A percentile compares a stretch with the other conserved stretches of the same genome.
Conservation (phyloP, 176 grass and related monocot genomes). For the Lolium rigidum region DNA sequence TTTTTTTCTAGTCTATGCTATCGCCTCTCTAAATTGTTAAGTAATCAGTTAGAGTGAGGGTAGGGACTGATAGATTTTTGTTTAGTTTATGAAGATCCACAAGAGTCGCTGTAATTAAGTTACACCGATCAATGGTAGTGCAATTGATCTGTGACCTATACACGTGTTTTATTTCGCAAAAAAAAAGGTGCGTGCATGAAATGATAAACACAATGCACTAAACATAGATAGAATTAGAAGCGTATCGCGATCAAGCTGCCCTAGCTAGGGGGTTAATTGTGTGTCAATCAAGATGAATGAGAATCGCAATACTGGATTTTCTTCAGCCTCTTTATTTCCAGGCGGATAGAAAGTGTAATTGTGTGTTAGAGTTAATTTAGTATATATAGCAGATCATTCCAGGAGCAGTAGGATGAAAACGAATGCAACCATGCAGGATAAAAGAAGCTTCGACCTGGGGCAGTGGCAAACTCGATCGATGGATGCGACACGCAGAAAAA, state of each 20-base stretch:
- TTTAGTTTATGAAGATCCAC: constrained; percentile 3
- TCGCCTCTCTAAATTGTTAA: constrained; percentile 7
- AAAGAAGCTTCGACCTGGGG: constrained; percentile 1
- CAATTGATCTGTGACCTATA: background rate
- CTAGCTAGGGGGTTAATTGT: background rate
- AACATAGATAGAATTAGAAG: background rate
- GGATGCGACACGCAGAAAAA: constrained; percentile 48
- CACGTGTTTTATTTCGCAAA: background rate
- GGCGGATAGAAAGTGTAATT: background rate
- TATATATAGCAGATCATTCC: background rate
- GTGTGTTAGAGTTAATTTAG: background rate
- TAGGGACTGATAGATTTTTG: background rate
- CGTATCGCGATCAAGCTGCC: no score
- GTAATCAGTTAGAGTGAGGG: background rate
- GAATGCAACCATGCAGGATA: constrained; percentile 6
- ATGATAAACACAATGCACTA: constrained; percentile 8
- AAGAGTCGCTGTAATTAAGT: background rate
- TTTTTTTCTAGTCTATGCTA: constrained; percentile 16
- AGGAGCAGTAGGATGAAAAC: background rate
- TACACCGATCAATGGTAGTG: background rate
- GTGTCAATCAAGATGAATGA: no score
- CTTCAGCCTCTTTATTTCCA: background rate
- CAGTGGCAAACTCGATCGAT: constrained; percentile 38
- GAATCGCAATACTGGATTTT: no score
- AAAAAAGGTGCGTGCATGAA: background rate